These are phyloP conservation scores for Trichoderma asperellum DNA, from an alignment of 2,329 filamentous ascomycete genomes.

Conservation along the genomic window DNA sequence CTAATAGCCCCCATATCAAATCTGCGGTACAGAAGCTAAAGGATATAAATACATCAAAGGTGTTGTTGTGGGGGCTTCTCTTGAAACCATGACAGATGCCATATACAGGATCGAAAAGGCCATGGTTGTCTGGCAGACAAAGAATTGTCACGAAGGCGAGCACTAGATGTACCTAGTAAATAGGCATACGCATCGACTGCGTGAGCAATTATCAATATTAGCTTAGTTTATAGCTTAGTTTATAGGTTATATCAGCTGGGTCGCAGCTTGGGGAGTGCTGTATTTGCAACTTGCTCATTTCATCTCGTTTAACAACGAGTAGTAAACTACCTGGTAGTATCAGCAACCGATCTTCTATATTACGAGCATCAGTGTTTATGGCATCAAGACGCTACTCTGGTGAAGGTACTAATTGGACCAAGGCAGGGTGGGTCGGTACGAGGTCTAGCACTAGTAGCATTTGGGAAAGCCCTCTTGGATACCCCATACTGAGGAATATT, in stretches of 20 bases:
- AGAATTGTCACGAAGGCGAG: background rate
- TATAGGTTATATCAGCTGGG: background rate
- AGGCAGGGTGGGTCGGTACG: background rate
- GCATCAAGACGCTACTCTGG: background rate
- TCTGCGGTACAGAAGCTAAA: background rate
- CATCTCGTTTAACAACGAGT: background rate
- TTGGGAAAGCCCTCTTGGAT: slow-evolving; percentile 8
- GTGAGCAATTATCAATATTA: background rate
- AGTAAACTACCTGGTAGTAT: background rate
- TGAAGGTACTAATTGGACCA: background rate
- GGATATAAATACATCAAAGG: slow-evolving; percentile 33
- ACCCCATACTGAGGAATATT: background rate
- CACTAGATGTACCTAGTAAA: background rate
- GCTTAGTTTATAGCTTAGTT: background rate
- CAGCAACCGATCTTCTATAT: background rate
- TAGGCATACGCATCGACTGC: background rate
- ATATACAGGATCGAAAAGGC: slow-evolving; percentile 46
- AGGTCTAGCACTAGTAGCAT: background rate
- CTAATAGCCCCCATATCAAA: background rate
- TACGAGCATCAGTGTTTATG: background rate
- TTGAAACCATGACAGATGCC: slow-evolving; percentile 42
- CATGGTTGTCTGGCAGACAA: slow-evolving; percentile 43
- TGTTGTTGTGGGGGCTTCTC: slow-evolving; percentile 40
- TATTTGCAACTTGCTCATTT: background rate
- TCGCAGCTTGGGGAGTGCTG: background rate